Percentiles rank a stretch among this genome's conserved stretches.
These are phyloP conservation scores for Sorghum bicolor DNA, from an alignment of 176 grass and related monocot species.

Conservation along the genomic window DNA sequence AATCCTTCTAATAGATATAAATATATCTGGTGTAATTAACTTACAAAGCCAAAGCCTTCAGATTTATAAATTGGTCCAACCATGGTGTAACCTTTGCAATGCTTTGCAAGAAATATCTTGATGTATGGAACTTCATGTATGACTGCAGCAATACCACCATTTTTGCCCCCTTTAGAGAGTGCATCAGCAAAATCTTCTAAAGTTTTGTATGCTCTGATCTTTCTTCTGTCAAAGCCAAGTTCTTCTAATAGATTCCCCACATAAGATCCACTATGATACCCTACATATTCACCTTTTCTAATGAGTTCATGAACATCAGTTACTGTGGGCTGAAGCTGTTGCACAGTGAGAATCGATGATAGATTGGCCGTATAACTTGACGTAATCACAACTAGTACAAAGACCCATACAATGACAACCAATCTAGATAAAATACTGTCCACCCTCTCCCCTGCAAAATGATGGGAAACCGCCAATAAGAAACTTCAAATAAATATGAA, in stretches of 20 bases:
- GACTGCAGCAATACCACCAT: conserved; percentile 44
- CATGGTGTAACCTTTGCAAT: conserved; percentile 43
- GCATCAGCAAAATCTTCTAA: conserved; percentile 28
- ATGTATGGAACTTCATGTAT: conserved; percentile 58
- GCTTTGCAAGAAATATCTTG: conserved; percentile 44
- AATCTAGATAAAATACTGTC: conserved; percentile 41
- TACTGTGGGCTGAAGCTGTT: conserved; percentile 48
- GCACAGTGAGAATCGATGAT: conserved; percentile 54
- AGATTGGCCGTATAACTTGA: conserved; percentile 72
- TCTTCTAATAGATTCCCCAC: conserved; percentile 21
- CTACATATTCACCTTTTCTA: conserved; percentile 37
- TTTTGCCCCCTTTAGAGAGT: conserved; percentile 28
- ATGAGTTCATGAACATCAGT: conserved; percentile 42
- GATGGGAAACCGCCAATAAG: background rate
- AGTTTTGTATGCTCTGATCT: conserved; percentile 31
- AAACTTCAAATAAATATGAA: background rate
- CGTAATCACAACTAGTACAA: conserved; percentile 49
- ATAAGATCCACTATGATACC: conserved; percentile 38
- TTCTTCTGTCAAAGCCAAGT: conserved; percentile 34
- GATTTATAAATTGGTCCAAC: conserved; percentile 44
- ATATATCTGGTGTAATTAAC: background rate
- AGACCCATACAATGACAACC: conserved; percentile 39
- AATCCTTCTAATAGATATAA: too few species aligned
- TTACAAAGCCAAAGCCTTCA: conserved; percentile 50
- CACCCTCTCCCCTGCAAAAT: conserved; percentile 41